Conservation (phyloP, 768 basidiomycete species). For the Calocera cornea region DNA sequence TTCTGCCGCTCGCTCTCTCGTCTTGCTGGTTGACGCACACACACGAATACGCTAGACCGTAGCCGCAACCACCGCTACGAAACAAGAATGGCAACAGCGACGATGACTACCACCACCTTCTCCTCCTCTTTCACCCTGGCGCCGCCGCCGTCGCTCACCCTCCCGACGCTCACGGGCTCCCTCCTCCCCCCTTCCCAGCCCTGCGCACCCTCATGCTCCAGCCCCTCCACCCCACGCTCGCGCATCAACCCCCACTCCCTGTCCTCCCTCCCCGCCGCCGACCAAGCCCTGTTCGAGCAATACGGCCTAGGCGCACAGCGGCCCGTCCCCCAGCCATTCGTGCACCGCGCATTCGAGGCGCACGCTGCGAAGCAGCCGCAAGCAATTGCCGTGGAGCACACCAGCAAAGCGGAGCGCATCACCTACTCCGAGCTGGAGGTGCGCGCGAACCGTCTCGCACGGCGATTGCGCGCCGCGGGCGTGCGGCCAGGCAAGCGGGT, state of each 20-base stretch:
- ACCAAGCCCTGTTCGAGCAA: not conserved
- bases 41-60: too few relatives aligned
- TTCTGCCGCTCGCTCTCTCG: too few relatives aligned
- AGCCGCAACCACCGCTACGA: too few relatives aligned
- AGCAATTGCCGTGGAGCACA: constrained; percentile 38
- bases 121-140: too few relatives aligned
- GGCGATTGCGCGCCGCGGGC: constrained; percentile 31
- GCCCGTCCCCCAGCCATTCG: constrained; percentile 32
- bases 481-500: constrained; percentile 39
- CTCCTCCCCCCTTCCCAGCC: not conserved
- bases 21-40: too few relatives aligned
- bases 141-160: too few relatives aligned
- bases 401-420: constrained; percentile 27
- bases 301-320: constrained; percentile 25
- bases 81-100: too few relatives aligned
- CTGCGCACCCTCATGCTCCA: not conserved
- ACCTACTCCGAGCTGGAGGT: constrained; percentile 39
- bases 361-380: constrained; percentile 33
- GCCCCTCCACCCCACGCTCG: not conserved
- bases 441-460: constrained; percentile 36
- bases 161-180: not conserved
- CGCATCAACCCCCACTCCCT: not conserved
- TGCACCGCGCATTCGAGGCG: constrained; percentile 44
- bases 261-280: not conserved
- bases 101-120: too few relatives aligned